Conservation (phyloP, 805 yeast genomes). For the Diddensiella santjacobensis region DNA sequence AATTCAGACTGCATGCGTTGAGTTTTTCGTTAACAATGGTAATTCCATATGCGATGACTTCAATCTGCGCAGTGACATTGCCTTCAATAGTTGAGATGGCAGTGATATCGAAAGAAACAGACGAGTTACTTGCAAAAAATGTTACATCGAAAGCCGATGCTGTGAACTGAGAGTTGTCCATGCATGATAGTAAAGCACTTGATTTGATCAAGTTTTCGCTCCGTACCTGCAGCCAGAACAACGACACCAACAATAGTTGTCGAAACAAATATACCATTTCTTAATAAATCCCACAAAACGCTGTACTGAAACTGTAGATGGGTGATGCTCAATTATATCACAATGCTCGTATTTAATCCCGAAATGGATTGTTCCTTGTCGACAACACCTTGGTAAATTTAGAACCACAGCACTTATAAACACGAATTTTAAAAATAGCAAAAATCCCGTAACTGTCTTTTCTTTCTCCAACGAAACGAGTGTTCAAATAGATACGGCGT, state of each 20-base stretch:
- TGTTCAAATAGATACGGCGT: too few species aligned
- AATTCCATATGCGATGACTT: conserved; percentile 78
- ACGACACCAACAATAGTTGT: background rate
- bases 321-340: too few species aligned
- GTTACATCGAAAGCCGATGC: conserved; percentile 77
- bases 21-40: conserved; percentile 52
- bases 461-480: too few species aligned
- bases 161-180: conserved; percentile 82
- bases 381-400: too few species aligned
- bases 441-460: too few species aligned
- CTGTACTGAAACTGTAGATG: too few species aligned
- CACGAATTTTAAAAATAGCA: too few species aligned
- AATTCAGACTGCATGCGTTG: conserved; percentile 55
- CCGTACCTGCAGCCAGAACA: background rate
- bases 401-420: too few species aligned
- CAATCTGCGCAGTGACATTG: conserved; percentile 60
- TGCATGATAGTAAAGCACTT: conserved; percentile 81
- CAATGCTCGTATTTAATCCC: too few species aligned
- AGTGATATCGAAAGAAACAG: conserved; percentile 62
- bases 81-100: conserved; percentile 78
- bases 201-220: conserved; percentile 38
- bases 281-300: too few species aligned
- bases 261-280: too few species aligned
- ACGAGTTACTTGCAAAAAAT: conserved; percentile 61
- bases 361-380: too few species aligned